Evolutionary conservation across 179 eudicot genomes (phyloP), one percentile per base, ranked within the genome.

Genomic region (Dionaea muscipula): DNA sequence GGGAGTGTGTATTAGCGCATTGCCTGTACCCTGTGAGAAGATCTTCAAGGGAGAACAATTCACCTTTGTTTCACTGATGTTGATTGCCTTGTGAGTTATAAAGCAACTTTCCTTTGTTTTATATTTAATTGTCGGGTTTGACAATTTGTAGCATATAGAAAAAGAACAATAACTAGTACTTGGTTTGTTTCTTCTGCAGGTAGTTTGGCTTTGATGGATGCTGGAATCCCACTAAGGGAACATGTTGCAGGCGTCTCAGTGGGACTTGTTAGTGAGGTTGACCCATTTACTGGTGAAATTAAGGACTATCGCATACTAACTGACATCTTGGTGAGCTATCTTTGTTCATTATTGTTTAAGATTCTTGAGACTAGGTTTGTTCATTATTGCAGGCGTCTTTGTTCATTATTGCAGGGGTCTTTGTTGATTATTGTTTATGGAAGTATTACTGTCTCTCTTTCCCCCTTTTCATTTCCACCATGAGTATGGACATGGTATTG

Each of bases 141-240:
- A n/a, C 18, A 53, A 24, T 37, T 6, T 39, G 23, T 20, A n/a
- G 28, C 39, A 11, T 55, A 44, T n/a, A 36, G 16, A 20, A 33
- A 33, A 35, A 13, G 0, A 33, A n/a, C 1, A 20, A 23, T 7
- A 36, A 17, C 20, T 14, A 37, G 3, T 37, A 26, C 4, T 55
- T 11, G 26, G 36, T 21, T 21, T 53, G 21, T 44, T 36, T 66
- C 41, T 55, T 19, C 60, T 60, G 39, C 56, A 91, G 98, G 95
- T 45, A 91, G 98, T 72, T 75, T 91, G 88, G 94, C 98, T 20
- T 77, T 91, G 66, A 82, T 91, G 98, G 98, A 87, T 75, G 95
- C 98, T 28, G 98, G 98, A 60, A 91, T 91, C 64, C 84, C 85
- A n/a, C 54, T 91, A 62, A 65, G 72, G 55, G 91, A 84, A 44